Evolutionary conservation across 2,329 filamentous ascomycete species (phyloP), one percentile per base, ranked within the genome.

Genomic region (Metarhizium robertsii): DNA sequence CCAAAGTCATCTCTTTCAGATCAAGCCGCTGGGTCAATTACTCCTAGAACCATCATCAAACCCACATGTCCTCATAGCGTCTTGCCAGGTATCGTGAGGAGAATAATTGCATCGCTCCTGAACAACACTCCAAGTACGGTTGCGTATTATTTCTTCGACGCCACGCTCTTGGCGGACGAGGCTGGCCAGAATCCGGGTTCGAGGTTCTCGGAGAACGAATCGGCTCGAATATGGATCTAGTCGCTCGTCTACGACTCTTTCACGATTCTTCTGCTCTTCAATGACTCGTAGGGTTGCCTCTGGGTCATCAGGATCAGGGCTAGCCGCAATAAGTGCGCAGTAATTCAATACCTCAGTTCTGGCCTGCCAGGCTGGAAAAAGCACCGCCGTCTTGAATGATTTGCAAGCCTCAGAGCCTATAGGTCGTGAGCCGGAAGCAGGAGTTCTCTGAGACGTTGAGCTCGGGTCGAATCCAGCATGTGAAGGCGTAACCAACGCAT

Each of bases 211-310:
- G 0, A 88, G 85, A 62, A 92, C 92, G 68, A 90, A 95, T 29
- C 92, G 78, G 6, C 78, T 87, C 10, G 88, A 92, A 67, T 99
- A 99, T 2, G 94, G 94, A 73, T 99, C 94, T 57, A 96, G 69
- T 55, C 94, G 78, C 72, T 97, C 94, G 68, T 97, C 83, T 4
- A 97, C 85, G 0, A 92, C 78, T 53, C 84, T 77, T 65, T 92
- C 86, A 50, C 85, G 78, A 59, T 88, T 84, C 62, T 77, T 83
- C 56, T 84, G 80, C 53, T 83, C 83, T 70, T 95, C 88, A 0
- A 84, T 77, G 64, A 90, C 80, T 54, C 88, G 77, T 18, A 88
- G 64, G 0, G 88, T 74, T 30, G 84, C 78, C 55, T 92, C 88
- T 1, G 92, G 92, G 63, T 96, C 92, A 57, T 92, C 81, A 0